phyloP scores from a whole-genome alignment of 345 rosid species.

The Populus davidiana region DNA sequence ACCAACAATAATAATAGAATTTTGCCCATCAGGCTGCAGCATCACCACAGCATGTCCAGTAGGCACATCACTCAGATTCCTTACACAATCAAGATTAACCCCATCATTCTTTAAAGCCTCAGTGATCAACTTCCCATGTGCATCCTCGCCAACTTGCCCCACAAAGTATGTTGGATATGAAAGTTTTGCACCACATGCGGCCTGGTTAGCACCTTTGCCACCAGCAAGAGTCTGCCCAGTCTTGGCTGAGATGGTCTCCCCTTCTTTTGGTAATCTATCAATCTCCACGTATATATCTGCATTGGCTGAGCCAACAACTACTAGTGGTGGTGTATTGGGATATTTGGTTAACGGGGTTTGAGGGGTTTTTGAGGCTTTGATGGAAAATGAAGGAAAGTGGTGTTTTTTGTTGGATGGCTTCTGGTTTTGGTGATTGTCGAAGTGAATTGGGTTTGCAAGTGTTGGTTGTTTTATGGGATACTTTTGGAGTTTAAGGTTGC shows the following conservation, averaged over 20 bases:
- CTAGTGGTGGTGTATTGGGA: slow-evolving; percentile 48
- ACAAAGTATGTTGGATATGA: slow-evolving; percentile 73
- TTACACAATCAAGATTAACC: slow-evolving; percentile 56
- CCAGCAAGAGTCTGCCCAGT: slow-evolving; percentile 77
- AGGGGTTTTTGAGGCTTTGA: slow-evolving; percentile 12
- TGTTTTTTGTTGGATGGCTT: slow-evolving; percentile 6
- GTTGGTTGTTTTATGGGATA: background rate
- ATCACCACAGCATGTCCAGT: slow-evolving; percentile 98
- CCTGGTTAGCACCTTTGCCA: slow-evolving; percentile 96
- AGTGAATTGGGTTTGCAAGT: slow-evolving; percentile 6
- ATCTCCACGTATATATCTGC: slow-evolving; percentile 84
- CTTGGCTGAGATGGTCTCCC: slow-evolving; percentile 81
- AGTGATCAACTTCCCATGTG: slow-evolving; percentile 64
- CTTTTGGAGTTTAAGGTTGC: slow-evolving; percentile 7
- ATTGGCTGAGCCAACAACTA: slow-evolving; percentile 90
- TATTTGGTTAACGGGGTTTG: background rate
- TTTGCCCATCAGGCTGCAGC: slow-evolving; percentile 85
- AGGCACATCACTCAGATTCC: slow-evolving; percentile 44
- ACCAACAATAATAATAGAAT: slow-evolving; percentile 88
- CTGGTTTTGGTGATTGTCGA: background rate
- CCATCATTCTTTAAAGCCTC: slow-evolving; percentile 63
- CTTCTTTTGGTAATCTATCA: slow-evolving; percentile 67
- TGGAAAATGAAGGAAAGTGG: slow-evolving; percentile 9
- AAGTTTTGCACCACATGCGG: slow-evolving; percentile 76
- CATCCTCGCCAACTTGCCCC: slow-evolving; percentile 83